Conservation (phyloP, 306 rosid genomes). For the Dryas alaskensis region DNA sequence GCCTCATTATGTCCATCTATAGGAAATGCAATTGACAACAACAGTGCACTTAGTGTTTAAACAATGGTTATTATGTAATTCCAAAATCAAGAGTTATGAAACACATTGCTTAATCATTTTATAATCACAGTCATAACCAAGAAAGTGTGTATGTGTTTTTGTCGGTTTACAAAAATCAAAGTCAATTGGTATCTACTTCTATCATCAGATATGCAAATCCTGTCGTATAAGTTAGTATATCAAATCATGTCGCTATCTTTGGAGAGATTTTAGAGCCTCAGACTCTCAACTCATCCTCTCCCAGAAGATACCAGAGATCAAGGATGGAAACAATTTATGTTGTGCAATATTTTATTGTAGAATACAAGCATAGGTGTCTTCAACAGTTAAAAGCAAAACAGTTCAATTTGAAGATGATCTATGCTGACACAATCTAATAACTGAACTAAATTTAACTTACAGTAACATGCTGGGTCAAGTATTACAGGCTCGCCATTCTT, state of each 20-base stretch:
- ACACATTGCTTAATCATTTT: neutral
- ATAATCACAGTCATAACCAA: neutral
- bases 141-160: neutral
- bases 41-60: constrained; percentile 4
- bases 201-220: neutral
- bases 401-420: neutral
- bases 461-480: constrained; percentile 93
- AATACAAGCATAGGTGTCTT: neutral
- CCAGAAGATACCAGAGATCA: neutral
- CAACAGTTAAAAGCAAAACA: neutral
- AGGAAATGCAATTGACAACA: constrained; percentile 21
- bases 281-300: neutral
- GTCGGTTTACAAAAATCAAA: neutral
- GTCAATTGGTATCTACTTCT: neutral
- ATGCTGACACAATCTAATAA: constrained; percentile 4
- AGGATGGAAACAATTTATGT: neutral
- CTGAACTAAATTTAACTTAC: constrained; percentile 51
- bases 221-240: neutral
- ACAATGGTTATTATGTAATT: neutral
- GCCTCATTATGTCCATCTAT: constrained; percentile 94
- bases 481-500: constrained; percentile 85
- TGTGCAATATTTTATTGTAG: neutral
- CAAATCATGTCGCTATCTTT: neutral
- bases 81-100: neutral
- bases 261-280: neutral